Percentiles rank a stretch among this genome's conserved stretches.
These are phyloP conservation scores for Marchantia paleacea DNA, from an alignment of 225 moss, liverwort and hornwort species.

Conservation along the genomic window DNA sequence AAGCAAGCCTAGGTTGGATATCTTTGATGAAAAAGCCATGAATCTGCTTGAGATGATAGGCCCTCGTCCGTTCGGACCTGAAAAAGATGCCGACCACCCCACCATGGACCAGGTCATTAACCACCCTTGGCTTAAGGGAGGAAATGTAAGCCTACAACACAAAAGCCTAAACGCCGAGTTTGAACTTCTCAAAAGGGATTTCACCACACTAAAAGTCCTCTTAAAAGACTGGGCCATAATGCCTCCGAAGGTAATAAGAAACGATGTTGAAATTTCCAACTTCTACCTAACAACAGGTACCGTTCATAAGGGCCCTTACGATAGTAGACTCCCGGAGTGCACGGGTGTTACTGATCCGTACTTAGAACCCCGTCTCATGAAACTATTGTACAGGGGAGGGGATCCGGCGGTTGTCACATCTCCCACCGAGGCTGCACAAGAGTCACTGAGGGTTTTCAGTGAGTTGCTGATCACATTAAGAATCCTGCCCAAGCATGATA, in stretches of 20 bases:
- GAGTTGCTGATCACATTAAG: neutral
- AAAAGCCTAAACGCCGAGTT: neutral
- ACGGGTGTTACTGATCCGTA: too few species aligned
- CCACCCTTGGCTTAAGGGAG: conserved; percentile 13
- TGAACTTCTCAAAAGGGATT: neutral
- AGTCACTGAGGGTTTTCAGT: too few species aligned
- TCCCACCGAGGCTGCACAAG: too few species aligned
- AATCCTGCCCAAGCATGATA: conserved; percentile 3
- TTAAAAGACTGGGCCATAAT: conserved; percentile 1
- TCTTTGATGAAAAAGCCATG: neutral
- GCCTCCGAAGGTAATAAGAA: neutral
- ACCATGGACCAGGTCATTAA: neutral
- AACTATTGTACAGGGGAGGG: too few species aligned
- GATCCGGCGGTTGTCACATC: too few species aligned
- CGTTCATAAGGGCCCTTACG: too few species aligned
- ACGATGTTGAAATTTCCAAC: too few species aligned
- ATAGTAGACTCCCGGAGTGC: too few species aligned
- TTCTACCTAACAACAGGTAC: too few species aligned
- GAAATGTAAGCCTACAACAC: neutral
- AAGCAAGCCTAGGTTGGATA: neutral
- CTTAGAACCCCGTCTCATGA: too few species aligned
- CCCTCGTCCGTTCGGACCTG: neutral
- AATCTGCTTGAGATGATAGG: conserved; percentile 1
- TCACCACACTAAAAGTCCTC: neutral
- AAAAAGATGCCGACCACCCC: neutral